Percentiles rank a stretch among this genome's conserved stretches.
Evolutionary conservation across 2,329 filamentous ascomycete genomes (phyloP).

Genomic region (Purpureocillium takamizusanense): DNA sequence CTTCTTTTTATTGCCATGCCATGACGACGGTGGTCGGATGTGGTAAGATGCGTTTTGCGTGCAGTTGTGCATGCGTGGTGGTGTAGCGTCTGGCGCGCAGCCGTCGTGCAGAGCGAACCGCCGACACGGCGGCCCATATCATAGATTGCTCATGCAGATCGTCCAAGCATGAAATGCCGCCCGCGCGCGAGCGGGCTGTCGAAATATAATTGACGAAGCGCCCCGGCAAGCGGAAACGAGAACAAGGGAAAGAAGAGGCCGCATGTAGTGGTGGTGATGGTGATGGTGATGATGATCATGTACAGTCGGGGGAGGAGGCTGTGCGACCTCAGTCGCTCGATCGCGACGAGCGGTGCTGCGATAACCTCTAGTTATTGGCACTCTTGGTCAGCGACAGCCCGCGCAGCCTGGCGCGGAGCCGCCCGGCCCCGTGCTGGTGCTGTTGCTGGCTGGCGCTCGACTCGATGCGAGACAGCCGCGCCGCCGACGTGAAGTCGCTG

Average conservation of each 20-base stretch:
- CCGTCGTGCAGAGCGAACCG: background rate
- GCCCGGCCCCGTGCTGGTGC: constrained; percentile 7
- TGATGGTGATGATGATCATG: constrained; percentile 14
- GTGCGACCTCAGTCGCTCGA: constrained; percentile 5
- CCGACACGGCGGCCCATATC: constrained; percentile 26
- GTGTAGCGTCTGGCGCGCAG: constrained; percentile 2
- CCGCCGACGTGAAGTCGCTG: constrained; percentile 85
- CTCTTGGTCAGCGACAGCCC: constrained; percentile 34
- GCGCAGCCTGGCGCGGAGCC: constrained; percentile 28
- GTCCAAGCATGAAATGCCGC: constrained; percentile 25
- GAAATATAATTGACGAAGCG: constrained; percentile 13
- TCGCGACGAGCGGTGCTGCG: constrained; percentile 11
- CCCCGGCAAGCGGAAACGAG: constrained; percentile 11
- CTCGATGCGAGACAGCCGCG: constrained; percentile 75
- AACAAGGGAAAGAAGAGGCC: constrained; percentile 13
- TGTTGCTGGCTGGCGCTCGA: constrained; percentile 46
- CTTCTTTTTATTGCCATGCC: constrained; percentile 4
- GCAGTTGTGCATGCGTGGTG: constrained; percentile 2
- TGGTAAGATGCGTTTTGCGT: constrained; percentile 2
- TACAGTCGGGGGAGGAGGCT: too few species aligned
- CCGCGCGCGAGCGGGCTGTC: constrained; percentile 1
- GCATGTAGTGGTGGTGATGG: constrained; percentile 15
- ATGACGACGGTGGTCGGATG: constrained; percentile 4
- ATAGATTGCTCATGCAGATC: constrained; percentile 44
- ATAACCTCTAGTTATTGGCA: constrained; percentile 23